Conservation (phyloP, 805 yeast species). For the Teunomyces kruisii region DNA sequence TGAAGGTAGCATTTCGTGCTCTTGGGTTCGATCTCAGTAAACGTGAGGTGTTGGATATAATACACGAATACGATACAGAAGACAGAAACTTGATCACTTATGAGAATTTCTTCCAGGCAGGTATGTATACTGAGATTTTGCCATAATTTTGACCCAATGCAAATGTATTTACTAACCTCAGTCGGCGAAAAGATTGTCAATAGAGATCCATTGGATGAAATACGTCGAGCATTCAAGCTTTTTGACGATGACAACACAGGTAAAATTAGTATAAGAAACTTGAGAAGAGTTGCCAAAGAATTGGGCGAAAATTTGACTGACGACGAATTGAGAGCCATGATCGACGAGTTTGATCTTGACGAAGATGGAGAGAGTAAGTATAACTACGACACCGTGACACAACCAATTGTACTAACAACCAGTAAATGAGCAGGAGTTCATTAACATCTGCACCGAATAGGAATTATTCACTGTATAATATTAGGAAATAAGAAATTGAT, state of each 20-base stretch:
- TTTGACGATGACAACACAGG: slow-evolving; percentile 91
- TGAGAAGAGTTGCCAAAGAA: slow-evolving; percentile 88
- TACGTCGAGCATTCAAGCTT: slow-evolving; percentile 81
- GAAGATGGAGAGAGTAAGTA: slow-evolving; percentile 86
- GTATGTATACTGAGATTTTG: slow-evolving; percentile 36
- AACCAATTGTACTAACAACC: slow-evolving; percentile 27
- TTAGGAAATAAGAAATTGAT: neutral
- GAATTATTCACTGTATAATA: slow-evolving; percentile 2
- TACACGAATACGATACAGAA: slow-evolving; percentile 79
- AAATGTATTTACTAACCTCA: slow-evolving; percentile 23
- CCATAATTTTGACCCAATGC: neutral
- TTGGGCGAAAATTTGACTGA: slow-evolving; percentile 90
- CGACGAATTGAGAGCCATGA: slow-evolving; percentile 94
- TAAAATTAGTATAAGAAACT: slow-evolving; percentile 72
- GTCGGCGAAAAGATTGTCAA: slow-evolving; percentile 81
- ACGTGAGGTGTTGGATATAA: slow-evolving; percentile 69
- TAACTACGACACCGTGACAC: neutral
- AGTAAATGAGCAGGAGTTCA: slow-evolving; percentile 82
- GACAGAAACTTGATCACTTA: slow-evolving; percentile 70
- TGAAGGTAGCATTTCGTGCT: slow-evolving; percentile 92
- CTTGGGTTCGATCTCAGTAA: slow-evolving; percentile 84
- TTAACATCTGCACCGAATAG: slow-evolving; percentile 15
- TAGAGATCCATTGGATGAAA: slow-evolving; percentile 92
- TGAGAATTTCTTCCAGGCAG: slow-evolving; percentile 77
- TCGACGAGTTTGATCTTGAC: slow-evolving; percentile 93